Conservation (phyloP, 345 rosid genomes). For the Murraya koenigii region DNA sequence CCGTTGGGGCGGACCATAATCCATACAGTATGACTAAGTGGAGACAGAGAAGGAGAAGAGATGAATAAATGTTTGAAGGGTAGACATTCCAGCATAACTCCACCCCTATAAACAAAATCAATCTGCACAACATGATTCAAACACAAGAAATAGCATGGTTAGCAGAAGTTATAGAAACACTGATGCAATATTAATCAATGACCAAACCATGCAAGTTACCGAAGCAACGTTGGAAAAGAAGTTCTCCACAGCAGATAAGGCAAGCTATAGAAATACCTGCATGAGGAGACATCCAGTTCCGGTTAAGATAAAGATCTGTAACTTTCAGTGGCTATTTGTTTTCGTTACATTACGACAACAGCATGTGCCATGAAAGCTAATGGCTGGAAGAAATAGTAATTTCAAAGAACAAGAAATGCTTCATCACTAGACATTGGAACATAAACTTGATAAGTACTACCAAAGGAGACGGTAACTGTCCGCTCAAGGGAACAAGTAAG, state of each 20-base stretch:
- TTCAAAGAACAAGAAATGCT: background rate
- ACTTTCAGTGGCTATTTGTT: background rate
- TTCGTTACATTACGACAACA: background rate
- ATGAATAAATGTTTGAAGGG: conserved; percentile 72
- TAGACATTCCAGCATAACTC: conserved; percentile 93
- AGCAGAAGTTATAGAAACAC: background rate
- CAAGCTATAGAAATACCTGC: conserved; percentile 86
- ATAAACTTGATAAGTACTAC: background rate
- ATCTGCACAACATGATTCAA: conserved; percentile 30
- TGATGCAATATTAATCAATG: background rate
- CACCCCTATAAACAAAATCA: conserved; percentile 59
- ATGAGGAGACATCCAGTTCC: conserved; percentile 4
- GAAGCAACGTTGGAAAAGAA: conserved; percentile 56
- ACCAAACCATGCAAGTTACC: conserved; percentile 38
- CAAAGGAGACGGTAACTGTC: background rate
- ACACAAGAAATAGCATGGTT: background rate
- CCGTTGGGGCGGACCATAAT: conserved; percentile 59
- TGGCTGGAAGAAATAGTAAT: background rate
- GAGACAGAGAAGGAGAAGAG: conserved; percentile 58
- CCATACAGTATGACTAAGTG: conserved; percentile 65
- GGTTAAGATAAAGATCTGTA: background rate
- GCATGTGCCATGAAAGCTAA: background rate
- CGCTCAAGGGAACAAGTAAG: background rate
- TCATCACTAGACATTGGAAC: background rate
- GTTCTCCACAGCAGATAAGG: conserved; percentile 87